phyloP scores from a whole-genome alignment of 805 yeast genomes.

The Kazachstania martiniae region DNA sequence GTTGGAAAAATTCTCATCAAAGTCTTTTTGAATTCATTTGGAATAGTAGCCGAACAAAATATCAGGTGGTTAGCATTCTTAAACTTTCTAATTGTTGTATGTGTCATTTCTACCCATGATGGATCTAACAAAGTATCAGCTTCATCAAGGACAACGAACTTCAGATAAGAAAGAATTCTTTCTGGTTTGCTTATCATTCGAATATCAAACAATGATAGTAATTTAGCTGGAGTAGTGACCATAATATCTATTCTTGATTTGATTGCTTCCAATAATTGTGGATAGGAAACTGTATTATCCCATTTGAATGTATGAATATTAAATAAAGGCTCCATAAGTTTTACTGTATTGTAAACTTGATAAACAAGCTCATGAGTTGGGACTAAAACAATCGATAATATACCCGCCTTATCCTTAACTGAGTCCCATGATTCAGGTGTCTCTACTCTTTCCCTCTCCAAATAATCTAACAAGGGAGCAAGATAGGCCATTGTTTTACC shows the following conservation, averaged over 20 bases:
- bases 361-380: slow-evolving; percentile 86
- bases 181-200: slow-evolving; percentile 30
- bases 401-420: slow-evolving; percentile 31
- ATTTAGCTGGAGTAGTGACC: slow-evolving; percentile 77
- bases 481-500: slow-evolving; percentile 93
- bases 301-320: slow-evolving; percentile 43
- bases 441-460: slow-evolving; percentile 46
- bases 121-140: slow-evolving; percentile 88
- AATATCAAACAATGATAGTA: slow-evolving; percentile 31
- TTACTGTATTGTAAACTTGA: slow-evolving; percentile 50
- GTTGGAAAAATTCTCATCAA: slow-evolving; percentile 52
- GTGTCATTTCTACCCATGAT: slow-evolving; percentile 62
- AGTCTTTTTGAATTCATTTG: slow-evolving; percentile 59
- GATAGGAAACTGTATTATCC: slow-evolving; percentile 50
- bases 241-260: slow-evolving; percentile 59
- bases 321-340: slow-evolving; percentile 26
- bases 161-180: slow-evolving; percentile 35
- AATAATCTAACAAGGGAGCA: slow-evolving; percentile 58
- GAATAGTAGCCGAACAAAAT: slow-evolving; percentile 85
- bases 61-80: slow-evolving; percentile 51
- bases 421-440: slow-evolving; percentile 28
- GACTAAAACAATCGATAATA: slow-evolving; percentile 65
- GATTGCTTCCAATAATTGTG: slow-evolving; percentile 38
- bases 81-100: slow-evolving; percentile 39
- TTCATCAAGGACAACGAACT: slow-evolving; percentile 72